phyloP scores from a whole-genome alignment of 768 basidiomycete species.

The Hericium alpestre region DNA sequence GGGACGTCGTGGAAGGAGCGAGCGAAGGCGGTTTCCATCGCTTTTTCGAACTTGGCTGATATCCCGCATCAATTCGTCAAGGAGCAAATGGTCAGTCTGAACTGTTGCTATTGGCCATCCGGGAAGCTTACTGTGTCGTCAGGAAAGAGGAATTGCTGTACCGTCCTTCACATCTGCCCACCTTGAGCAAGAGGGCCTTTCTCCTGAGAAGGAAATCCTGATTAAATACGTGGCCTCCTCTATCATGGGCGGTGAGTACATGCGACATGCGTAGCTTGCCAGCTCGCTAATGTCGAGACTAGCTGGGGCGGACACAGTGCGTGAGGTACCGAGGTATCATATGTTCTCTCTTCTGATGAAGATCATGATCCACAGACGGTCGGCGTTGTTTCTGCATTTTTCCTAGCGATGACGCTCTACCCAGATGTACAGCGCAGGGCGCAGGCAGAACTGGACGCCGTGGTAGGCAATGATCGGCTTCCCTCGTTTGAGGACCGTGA shows the following conservation, averaged over 20 bases:
- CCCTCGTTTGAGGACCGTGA: constrained; percentile 12
- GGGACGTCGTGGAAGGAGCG: constrained; percentile 14
- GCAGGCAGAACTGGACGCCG: constrained; percentile 17
- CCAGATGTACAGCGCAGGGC: constrained; percentile 13
- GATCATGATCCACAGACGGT: constrained; percentile 8
- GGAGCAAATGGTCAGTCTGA: constrained; percentile 8
- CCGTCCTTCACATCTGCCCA: constrained; percentile 9
- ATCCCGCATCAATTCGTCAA: constrained; percentile 10
- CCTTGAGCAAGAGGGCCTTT: constrained; percentile 5
- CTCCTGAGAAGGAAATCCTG: constrained; percentile 5
- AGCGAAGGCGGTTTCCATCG: constrained; percentile 9
- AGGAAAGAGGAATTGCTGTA: constrained; percentile 10
- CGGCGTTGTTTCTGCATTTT: constrained; percentile 16
- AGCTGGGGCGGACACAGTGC: constrained; percentile 15
- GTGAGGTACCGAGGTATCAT: no score
- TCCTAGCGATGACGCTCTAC: constrained; percentile 20
- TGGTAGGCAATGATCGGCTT: constrained; percentile 13
- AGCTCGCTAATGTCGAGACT: constrained; percentile 9
- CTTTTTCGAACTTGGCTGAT: constrained; percentile 7
- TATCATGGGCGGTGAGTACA: no score
- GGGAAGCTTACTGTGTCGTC: no score
- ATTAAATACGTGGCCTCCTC: constrained; percentile 16
- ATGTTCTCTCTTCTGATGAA: neutral
- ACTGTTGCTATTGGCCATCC: no score
- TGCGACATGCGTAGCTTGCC: no score